Percentiles rank a stretch among this genome's conserved stretches.
Conservation (phyloP, 2,329 filamentous ascomycete genomes). For the Oidium heveae region DNA sequence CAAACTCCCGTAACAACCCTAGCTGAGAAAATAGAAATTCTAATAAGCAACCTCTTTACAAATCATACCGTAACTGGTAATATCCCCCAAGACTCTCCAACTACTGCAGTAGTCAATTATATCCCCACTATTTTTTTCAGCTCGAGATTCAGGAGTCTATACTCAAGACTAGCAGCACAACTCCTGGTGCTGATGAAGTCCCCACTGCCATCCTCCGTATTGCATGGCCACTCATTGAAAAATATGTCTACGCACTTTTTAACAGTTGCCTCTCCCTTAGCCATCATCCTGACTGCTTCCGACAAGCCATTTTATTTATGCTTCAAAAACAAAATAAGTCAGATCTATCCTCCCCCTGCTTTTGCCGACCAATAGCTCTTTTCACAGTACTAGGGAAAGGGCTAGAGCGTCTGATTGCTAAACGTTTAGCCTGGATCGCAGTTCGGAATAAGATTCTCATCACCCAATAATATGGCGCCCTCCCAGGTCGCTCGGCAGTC, state of each 20-base stretch:
- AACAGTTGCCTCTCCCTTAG: no score
- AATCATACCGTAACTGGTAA: no score
- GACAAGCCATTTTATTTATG: no score
- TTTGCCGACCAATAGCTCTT: not conserved
- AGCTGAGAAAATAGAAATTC: not conserved
- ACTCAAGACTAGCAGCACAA: no score
- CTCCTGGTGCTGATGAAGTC: no score
- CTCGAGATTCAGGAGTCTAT: not conserved
- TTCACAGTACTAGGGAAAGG: no score
- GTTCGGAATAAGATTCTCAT: not conserved
- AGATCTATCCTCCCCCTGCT: not conserved
- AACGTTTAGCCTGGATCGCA: not conserved
- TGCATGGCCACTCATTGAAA: no score
- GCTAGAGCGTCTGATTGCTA: no score
- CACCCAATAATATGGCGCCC: not conserved
- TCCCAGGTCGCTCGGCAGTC: not conserved
- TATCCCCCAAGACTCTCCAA: no score
- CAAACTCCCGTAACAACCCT: not conserved
- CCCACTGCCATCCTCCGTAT: no score
- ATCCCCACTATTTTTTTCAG: not conserved
- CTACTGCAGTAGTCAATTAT: not conserved
- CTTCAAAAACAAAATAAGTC: not conserved
- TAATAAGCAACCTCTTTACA: not conserved
- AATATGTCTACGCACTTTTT: no score
- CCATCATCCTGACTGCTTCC: no score